A percentile compares a stretch with the other conserved stretches of the same genome.
These are phyloP conservation scores for Colletotrichum zoysiae DNA, from an alignment of 2,329 filamentous ascomycete genomes.

Conservation along the genomic window DNA sequence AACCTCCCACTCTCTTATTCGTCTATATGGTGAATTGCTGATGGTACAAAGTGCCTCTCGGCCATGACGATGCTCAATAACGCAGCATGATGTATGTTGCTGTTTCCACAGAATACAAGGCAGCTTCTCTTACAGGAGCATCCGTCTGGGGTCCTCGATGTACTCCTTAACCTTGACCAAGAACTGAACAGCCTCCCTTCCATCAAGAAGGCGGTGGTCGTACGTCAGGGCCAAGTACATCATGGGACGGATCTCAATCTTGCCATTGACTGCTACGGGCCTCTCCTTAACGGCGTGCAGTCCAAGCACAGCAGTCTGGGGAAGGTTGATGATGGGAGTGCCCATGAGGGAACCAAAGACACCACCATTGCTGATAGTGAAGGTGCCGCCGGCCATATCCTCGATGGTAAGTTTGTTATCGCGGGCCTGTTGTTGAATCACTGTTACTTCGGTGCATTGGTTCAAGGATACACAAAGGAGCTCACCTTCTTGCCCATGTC, in stretches of 20 bases:
- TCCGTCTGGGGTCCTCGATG: slow-evolving; percentile 93
- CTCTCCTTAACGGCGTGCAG: slow-evolving; percentile 98
- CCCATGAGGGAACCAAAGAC: slow-evolving; percentile 98
- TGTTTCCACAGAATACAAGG: background rate
- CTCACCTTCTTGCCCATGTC: slow-evolving; percentile 94
- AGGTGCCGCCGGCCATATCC: slow-evolving; percentile 98
- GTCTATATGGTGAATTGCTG: slow-evolving; percentile 5
- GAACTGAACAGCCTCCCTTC: slow-evolving; percentile 95
- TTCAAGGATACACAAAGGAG: slow-evolving; percentile 24
- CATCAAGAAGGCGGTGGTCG: slow-evolving; percentile 95
- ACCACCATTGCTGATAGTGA: slow-evolving; percentile 97
- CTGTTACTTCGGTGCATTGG: slow-evolving; percentile 25
- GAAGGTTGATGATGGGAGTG: slow-evolving; percentile 97
- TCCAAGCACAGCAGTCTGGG: slow-evolving; percentile 91
- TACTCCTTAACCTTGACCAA: slow-evolving; percentile 97
- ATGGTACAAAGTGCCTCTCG: slow-evolving; percentile 4
- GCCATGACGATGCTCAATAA: background rate
- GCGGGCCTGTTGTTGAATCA: slow-evolving; percentile 72
- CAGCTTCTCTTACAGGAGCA: slow-evolving; percentile 74
- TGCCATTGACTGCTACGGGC: slow-evolving; percentile 89
- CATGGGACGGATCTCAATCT: slow-evolving; percentile 97
- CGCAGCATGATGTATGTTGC: slow-evolving; percentile 4
- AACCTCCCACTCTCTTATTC: background rate
- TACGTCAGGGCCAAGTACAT: slow-evolving; percentile 99
- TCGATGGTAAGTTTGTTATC: slow-evolving; percentile 98